Evolutionary conservation across 2,329 filamentous ascomycete genomes (phyloP).

Genomic region (Pseudodiploospora longispora): DNA sequence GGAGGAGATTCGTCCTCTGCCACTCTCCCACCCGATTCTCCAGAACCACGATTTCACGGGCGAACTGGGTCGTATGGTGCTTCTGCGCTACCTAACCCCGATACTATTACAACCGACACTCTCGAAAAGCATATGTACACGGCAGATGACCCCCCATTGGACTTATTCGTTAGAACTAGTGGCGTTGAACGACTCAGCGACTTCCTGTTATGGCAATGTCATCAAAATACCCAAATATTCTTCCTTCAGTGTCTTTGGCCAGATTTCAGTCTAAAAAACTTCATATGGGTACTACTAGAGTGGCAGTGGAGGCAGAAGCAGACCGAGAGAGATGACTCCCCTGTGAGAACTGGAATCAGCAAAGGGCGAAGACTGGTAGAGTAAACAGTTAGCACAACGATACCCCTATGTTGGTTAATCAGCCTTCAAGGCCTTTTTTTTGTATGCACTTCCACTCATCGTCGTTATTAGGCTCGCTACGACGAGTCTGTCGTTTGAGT

Average conservation of each 20-base stretch:
- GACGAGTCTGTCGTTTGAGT: too few species aligned
- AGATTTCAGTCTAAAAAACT: conserved; percentile 89
- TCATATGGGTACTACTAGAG: conserved; percentile 84
- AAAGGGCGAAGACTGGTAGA: conserved; percentile 18
- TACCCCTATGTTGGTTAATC: conserved; percentile 9
- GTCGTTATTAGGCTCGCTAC: too few species aligned
- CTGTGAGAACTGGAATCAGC: conserved; percentile 22
- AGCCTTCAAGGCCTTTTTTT: neutral
- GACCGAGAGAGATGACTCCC: conserved; percentile 41
- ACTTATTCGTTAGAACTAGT: conserved; percentile 85
- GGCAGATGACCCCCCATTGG: conserved; percentile 73
- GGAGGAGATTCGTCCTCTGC: conserved; percentile 54
- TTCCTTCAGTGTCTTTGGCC: conserved; percentile 93
- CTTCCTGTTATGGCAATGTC: conserved; percentile 98
- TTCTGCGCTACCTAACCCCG: conserved; percentile 59
- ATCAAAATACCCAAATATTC: conserved; percentile 84
- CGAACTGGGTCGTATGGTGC: conserved; percentile 25
- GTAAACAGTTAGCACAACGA: conserved; percentile 10
- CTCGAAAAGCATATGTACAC: conserved; percentile 86
- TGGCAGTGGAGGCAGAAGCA: conserved; percentile 68
- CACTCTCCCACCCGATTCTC: conserved; percentile 48
- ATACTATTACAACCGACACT: conserved; percentile 77
- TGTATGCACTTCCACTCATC: too few species aligned
- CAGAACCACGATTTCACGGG: conserved; percentile 30
- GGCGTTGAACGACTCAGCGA: conserved; percentile 89